Conservation (phyloP, 768 basidiomycete genomes). For the Boletus speciosus region DNA sequence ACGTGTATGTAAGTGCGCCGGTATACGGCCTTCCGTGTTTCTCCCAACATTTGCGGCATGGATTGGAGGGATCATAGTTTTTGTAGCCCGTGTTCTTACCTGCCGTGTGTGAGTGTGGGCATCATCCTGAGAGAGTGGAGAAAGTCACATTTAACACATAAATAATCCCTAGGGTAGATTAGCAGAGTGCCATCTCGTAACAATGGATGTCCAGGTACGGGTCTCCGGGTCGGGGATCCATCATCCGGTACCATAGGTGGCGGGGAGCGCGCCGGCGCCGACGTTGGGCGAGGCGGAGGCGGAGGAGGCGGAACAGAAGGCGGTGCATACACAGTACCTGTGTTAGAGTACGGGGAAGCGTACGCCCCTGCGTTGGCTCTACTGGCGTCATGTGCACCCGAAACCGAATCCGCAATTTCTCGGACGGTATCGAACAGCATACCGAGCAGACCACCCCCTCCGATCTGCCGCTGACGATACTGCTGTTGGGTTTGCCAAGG, state of each 20-base stretch:
- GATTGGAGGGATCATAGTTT: slow-evolving; percentile 57
- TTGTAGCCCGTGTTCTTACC: slow-evolving; percentile 78
- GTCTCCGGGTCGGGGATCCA: slow-evolving; percentile 58
- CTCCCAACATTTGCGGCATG: slow-evolving; percentile 74
- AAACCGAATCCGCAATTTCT: slow-evolving; percentile 30
- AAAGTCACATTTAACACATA: slow-evolving; percentile 65
- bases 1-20: slow-evolving; percentile 56
- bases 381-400: slow-evolving; percentile 14
- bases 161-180: slow-evolving; percentile 62
- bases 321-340: slow-evolving; percentile 4
- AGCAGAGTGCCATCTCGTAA: slow-evolving; percentile 58
- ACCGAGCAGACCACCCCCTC: slow-evolving; percentile 27
- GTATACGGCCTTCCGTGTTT: slow-evolving; percentile 60
- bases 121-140: too few relatives aligned
- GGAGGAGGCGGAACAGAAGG: slow-evolving; percentile 16
- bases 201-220: slow-evolving; percentile 66
- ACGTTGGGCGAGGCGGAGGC: slow-evolving; percentile 6
- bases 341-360: slow-evolving; percentile 12
- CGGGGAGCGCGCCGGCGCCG: slow-evolving; percentile 14
- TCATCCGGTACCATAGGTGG: slow-evolving; percentile 38
- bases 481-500: slow-evolving; percentile 22
- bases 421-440: slow-evolving; percentile 25
- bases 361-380: slow-evolving; percentile 20
- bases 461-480: slow-evolving; percentile 14
- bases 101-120: slow-evolving; percentile 24